phyloP scores from a whole-genome alignment of 179 eudicot genomes.

The Spinacia oleracea region DNA sequence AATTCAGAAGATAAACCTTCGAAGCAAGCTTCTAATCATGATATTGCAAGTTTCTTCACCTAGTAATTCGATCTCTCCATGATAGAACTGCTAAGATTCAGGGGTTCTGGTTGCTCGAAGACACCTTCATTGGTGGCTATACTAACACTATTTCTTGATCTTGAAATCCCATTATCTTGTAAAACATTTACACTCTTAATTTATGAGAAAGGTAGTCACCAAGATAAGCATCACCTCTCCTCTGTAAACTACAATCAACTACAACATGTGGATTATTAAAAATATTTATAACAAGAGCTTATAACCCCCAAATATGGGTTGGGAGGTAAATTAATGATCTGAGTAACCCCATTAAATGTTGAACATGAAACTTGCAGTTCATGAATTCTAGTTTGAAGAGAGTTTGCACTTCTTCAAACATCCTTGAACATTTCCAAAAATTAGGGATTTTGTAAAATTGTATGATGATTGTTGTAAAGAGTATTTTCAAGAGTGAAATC shows the following conservation, averaged over 20 bases:
- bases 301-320: neutral
- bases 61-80: constrained; percentile 53
- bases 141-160: constrained; percentile 70
- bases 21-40: constrained; percentile 65
- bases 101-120: constrained; percentile 77
- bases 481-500: too few species aligned
- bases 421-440: too few species aligned
- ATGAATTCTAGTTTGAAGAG: too few species aligned
- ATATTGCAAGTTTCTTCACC: constrained; percentile 62
- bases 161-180: constrained; percentile 44
- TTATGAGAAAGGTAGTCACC: constrained; percentile 58
- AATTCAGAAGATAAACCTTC: constrained; percentile 60
- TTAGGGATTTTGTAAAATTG: too few species aligned
- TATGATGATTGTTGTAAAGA: too few species aligned
- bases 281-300: neutral
- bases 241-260: constrained; percentile 56
- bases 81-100: constrained; percentile 48
- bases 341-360: too few species aligned
- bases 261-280: constrained; percentile 48
- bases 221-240: constrained; percentile 62
- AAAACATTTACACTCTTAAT: constrained; percentile 41
- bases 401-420: too few species aligned
- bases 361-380: too few species aligned
- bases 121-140: constrained; percentile 72
- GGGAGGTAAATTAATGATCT: neutral